Evolutionary conservation across 208 protist genomes (phyloP), one percentile per base, ranked within the genome.

Genomic region (Angomonas ambiguus): DNA sequence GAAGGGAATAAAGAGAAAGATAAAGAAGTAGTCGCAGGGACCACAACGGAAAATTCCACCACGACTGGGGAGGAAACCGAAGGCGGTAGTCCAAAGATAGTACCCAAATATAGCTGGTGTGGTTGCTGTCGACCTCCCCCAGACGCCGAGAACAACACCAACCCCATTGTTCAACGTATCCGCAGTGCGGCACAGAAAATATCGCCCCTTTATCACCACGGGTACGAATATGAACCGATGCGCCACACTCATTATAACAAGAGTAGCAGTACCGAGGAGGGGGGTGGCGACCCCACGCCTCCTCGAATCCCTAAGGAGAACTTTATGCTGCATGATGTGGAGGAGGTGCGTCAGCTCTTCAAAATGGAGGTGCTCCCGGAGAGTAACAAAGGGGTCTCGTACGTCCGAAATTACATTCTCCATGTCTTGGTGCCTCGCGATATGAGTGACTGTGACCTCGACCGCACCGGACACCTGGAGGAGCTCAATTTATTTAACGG

Each of bases 371-470:
- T 77, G 24, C 78, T 96, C 2, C 85, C 83, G 8, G 65, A 82
- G 24, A 71, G 72, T 32, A 74, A 88, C 57, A 64, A 79, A 20
- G 91, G 91, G 32, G 79, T 96, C 13, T 89, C 85, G 4, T 96
- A 92, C 72, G 85, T 85, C 38, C 80, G 91, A 10, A 94, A 96
- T 74, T 83, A 91, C 71, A 94, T 96, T 56, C 72, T 96, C 10
- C 80, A 78, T 35, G 77, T 86, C 41, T 76, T 96, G 11, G 91
- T 80, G 2, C 85, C 88, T 0, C 69, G 58, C 13, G 28, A 65
- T 16, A 84, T 93, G 74, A 61, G 77, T 18, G 71, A 22, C 2
- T 65, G 70, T 49, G 76, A 72, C 0, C 53, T 84, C 8, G 81
- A 87, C 53, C 64, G 69, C 11, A 27, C 30, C 49, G 49, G 49